Evolutionary conservation across 2,329 filamentous ascomycete species (phyloP).

Genomic region (Fusarium buharicum): DNA sequence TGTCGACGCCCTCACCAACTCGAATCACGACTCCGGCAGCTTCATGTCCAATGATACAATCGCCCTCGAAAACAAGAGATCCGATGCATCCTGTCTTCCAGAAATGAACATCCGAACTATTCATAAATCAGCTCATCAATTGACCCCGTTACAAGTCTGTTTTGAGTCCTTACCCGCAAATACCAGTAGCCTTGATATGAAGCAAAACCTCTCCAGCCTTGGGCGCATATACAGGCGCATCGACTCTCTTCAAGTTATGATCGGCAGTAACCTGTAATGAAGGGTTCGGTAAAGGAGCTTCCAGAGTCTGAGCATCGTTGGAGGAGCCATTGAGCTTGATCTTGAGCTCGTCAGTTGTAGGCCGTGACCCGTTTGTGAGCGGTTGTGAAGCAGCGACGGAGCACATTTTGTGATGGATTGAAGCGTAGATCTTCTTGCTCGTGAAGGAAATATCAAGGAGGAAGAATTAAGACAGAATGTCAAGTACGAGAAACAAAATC

Average conservation of each 20-base stretch:
- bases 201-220: slow-evolving; percentile 65
- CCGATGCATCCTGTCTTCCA: slow-evolving; percentile 74
- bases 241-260: slow-evolving; percentile 65
- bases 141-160: background rate
- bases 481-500: background rate
- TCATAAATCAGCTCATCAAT: background rate
- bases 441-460: background rate
- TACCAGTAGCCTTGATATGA: slow-evolving; percentile 71
- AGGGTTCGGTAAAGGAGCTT: slow-evolving; percentile 48
- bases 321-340: slow-evolving; percentile 23
- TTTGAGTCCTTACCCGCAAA: slow-evolving; percentile 64
- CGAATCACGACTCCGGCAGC: slow-evolving; percentile 69
- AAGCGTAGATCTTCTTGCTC: background rate
- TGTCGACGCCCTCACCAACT: slow-evolving; percentile 64
- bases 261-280: slow-evolving; percentile 63
- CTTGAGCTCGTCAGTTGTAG: slow-evolving; percentile 31
- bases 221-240: slow-evolving; percentile 67
- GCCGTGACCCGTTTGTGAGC: slow-evolving; percentile 14
- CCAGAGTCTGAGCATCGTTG: slow-evolving; percentile 26
- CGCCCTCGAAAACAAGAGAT: slow-evolving; percentile 67
- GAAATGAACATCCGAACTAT: slow-evolving; percentile 73
- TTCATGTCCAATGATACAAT: slow-evolving; percentile 74
- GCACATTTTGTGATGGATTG: slow-evolving; percentile 25
- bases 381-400: slow-evolving; percentile 36
- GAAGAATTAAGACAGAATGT: background rate